Evolutionary conservation across 331 rosid genomes (phyloP), one percentile per base, ranked within the genome.

Genomic region (Ulmus americana): DNA sequence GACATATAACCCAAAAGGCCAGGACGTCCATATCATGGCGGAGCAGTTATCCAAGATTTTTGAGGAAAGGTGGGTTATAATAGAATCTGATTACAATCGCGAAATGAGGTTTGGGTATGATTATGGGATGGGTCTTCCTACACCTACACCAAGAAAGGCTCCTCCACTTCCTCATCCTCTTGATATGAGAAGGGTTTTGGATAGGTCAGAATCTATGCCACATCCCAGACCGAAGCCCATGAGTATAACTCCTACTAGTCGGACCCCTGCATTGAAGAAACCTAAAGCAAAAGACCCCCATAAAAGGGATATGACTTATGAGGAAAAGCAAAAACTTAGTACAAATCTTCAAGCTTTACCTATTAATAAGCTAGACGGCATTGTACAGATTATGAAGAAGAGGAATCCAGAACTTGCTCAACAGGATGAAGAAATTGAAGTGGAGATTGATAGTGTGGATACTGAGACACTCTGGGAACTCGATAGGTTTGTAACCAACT

Each of bases 391-490:
- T 68, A 88, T 86, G 59, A 88, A 85, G 79, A 92, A 77, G 80
- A 81, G 90, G 63, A 88, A 85, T 75, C 83, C 97, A 6, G 74
- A 85, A 3, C 83, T 92, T n/a, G 68, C 77, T 63, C 97, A 92
- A 69, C 81, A 86, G 60, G 96, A 85, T 61, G 97, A 86, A 48
- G 97, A 92, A 75, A 85, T 92, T 76, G 97, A 92, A 83, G 96
- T 92, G 80, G 97, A 92, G 72, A 92, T 92, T 65, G 97, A 92
- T 72, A 86, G 90, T 2, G 95, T 92, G 60, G 97, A 92, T 77
- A 65, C 81, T 35, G 97, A 92, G 82, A 92, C 96, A 60, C 91
- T 92, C 39, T 92, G 97, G 97, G 97, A 92, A 83, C 95, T 92
- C 55, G 97, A 92, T 72, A 86, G 97, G 81, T 92, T 83, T 82